Evolutionary conservation across 768 basidiomycete species (phyloP).

Genomic region (Auricularia cornea): DNA sequence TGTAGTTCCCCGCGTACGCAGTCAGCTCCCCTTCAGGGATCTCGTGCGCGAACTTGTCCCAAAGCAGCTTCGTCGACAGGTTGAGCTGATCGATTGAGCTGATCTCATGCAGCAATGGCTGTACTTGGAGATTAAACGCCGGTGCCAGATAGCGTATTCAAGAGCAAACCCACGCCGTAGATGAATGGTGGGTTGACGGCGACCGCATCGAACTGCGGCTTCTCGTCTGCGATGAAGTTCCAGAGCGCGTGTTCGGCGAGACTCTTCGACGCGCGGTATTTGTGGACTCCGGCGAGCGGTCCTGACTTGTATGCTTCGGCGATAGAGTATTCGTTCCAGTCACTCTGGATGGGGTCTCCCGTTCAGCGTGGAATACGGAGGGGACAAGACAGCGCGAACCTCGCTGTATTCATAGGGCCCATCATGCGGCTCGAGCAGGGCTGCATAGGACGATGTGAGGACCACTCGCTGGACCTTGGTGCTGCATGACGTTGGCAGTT

Average conservation of each 20-base stretch:
- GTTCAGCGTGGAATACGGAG: too few species aligned
- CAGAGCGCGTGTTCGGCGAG: slow-evolving; percentile 24
- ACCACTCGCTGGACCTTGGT: slow-evolving; percentile 56
- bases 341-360: slow-evolving; percentile 14
- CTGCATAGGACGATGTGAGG: slow-evolving; percentile 54
- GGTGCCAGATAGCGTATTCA: not conserved
- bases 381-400: not conserved
- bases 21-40: not conserved
- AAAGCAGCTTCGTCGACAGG: slow-evolving; percentile 14
- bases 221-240: slow-evolving; percentile 23
- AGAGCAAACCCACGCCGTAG: slow-evolving; percentile 7
- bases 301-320: slow-evolving; percentile 22
- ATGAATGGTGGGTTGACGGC: slow-evolving; percentile 45
- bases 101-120: slow-evolving; percentile 32
- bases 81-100: slow-evolving; percentile 29
- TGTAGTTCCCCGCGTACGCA: not conserved
- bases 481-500: slow-evolving; percentile 14
- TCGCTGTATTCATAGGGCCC: not conserved
- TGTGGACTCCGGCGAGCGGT: slow-evolving; percentile 12
- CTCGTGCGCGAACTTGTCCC: not conserved
- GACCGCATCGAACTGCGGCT: slow-evolving; percentile 43
- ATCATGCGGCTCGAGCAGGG: slow-evolving; percentile 26
- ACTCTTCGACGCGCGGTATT: slow-evolving; percentile 21
- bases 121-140: not conserved
- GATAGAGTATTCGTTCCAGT: slow-evolving; percentile 25